Base-by-base conservation (phyloP, 177 flowering plant genomes). In the Vitis hybrid region DNA sequence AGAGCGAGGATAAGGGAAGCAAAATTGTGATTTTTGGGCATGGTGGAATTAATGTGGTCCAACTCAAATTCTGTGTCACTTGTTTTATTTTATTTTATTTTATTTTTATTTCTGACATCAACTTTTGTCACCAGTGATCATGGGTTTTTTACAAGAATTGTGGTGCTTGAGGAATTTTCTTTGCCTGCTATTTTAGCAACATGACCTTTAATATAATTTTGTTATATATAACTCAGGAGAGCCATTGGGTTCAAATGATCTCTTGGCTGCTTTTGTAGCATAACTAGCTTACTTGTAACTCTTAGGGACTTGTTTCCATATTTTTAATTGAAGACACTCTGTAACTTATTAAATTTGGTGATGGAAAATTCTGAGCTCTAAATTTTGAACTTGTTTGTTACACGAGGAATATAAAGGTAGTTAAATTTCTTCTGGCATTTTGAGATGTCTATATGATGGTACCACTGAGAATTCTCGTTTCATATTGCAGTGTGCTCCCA, bases 401-500 rank as follows among this genome's bases (percentile, higher is more conserved):
- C 5, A 10, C 0, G 15, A 59, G 1, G 31, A 7, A 20, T 59
- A 20, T 18, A 13, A 59, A 10, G 13, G 22, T 59, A 19, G 13
- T 53, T 3, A 53, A 10, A 12, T 53, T 54, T 54, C 58, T 54
- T 60, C 5, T 24, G 38, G 63, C 63, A 60, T 10, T 59, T 59
- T 53, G 62, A 59, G 22, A 59, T 54, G 17, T 47, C 13, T 64
- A 15, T 64, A 64, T 47, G 53, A n/a, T n/a, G 50, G 47, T 44
- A 2, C 52, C 52, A 31, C 65, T 19, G 13, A 44, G 18, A 64
- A 13, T 44, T 15, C 22, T 24, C 4, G 28, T 24, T 24, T 38
- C 47, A 38, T 38, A 7, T 38, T 38, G 0, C 47, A 38, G 9
- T 38, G 47, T 38, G 47, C 47, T 60, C 47, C 47, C 47, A 38